Conservation (phyloP, 2,329 filamentous ascomycete genomes). For the Hortaea werneckii region DNA sequence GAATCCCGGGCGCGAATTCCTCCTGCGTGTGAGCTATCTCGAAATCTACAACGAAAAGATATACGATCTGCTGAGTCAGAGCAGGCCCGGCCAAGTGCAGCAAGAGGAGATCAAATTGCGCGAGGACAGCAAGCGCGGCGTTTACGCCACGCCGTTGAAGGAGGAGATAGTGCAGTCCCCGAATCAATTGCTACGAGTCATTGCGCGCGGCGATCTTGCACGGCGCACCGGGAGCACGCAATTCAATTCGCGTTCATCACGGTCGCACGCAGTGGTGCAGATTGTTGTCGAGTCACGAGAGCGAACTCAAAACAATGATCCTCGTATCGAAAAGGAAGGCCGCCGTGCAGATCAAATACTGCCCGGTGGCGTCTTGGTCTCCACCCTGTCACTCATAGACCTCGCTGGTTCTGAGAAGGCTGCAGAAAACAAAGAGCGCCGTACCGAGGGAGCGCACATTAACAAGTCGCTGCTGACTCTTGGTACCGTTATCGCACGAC, state of each 20-base stretch:
- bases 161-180: slow-evolving; percentile 98
- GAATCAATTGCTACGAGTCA: slow-evolving; percentile 86
- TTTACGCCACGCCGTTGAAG: slow-evolving; percentile 91
- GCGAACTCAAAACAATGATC: slow-evolving; percentile 44
- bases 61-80: slow-evolving; percentile 77
- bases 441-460: slow-evolving; percentile 92
- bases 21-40: slow-evolving; percentile 91
- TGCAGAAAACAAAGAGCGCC: slow-evolving; percentile 85
- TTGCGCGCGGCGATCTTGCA: slow-evolving; percentile 85
- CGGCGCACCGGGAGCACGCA: slow-evolving; percentile 88
- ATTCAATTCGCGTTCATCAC: slow-evolving; percentile 91
- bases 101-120: slow-evolving; percentile 95
- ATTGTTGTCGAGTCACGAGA: slow-evolving; percentile 97
- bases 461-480: slow-evolving; percentile 95
- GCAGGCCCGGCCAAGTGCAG: slow-evolving; percentile 46
- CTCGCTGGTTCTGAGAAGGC: slow-evolving; percentile 92
- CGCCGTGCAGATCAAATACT: slow-evolving; percentile 51
- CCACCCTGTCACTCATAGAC: slow-evolving; percentile 90
- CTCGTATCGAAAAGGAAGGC: slow-evolving; percentile 44
- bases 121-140: slow-evolving; percentile 90
- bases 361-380: slow-evolving; percentile 88
- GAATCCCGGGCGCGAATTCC: slow-evolving; percentile 85
- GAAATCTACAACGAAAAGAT: slow-evolving; percentile 99
- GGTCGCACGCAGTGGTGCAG: slow-evolving; percentile 95
- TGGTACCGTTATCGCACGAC: slow-evolving; percentile 83